Conservation (phyloP, 345 rosid genomes). For the Eucalyptus cladocalyx region DNA sequence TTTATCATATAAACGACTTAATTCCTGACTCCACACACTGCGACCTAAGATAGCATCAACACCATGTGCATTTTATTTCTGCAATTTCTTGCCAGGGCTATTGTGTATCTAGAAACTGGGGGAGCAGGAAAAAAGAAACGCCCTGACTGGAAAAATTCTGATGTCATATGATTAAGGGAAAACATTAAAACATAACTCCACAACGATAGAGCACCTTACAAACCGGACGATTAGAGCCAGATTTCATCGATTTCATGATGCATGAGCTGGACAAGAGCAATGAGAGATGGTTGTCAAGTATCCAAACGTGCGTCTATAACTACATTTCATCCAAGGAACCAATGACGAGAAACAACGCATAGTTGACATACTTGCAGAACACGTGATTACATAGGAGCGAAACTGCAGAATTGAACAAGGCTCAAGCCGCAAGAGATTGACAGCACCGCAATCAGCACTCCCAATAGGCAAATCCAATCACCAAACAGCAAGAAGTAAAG, state of each 20-base stretch:
- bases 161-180: not conserved
- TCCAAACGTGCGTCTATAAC: not conserved
- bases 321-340: not conserved
- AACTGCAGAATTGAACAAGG: slow-evolving; percentile 48
- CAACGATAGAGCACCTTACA: slow-evolving; percentile 71
- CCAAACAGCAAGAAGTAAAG: not conserved
- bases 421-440: slow-evolving; percentile 45
- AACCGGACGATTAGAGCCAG: slow-evolving; percentile 48
- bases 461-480: not conserved
- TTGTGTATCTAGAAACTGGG: not conserved
- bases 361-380: slow-evolving; percentile 69
- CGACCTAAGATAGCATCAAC: not conserved
- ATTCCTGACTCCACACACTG: not conserved
- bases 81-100: not conserved
- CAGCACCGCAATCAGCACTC: not conserved
- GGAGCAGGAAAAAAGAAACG: not conserved
- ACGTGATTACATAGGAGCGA: slow-evolving; percentile 77
- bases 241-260: slow-evolving; percentile 70
- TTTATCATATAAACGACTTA: not conserved
- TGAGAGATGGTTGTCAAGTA: not conserved
- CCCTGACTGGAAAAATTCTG: not conserved
- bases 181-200: slow-evolving; percentile 31
- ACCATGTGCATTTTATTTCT: not conserved
- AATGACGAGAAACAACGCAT: not conserved
- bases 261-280: slow-evolving; percentile 30